These are phyloP conservation scores for Sporodiniella umbellata DNA, from an alignment of 371 early-diverging fungal genomes.

Conservation along the genomic window DNA sequence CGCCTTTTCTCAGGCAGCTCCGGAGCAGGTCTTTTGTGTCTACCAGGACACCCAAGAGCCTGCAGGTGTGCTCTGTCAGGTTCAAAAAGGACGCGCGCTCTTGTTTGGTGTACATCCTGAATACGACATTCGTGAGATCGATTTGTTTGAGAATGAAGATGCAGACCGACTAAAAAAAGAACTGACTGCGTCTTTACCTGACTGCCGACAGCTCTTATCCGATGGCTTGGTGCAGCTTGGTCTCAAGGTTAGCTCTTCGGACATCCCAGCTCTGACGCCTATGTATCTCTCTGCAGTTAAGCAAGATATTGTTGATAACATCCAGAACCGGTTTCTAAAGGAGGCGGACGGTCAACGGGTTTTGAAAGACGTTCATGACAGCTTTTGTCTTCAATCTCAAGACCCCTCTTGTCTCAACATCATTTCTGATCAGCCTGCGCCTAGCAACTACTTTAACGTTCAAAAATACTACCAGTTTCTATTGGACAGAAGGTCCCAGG, in stretches of 20 bases:
- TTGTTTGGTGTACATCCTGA: constrained; percentile 73
- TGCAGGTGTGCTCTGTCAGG: constrained; percentile 51
- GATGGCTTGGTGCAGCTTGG: constrained; percentile 50
- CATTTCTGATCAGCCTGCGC: constrained; percentile 1
- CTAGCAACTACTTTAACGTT: constrained; percentile 16
- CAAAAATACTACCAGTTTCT: constrained; percentile 32
- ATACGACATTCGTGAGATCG: constrained; percentile 51
- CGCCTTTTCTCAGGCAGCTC: constrained; percentile 54
- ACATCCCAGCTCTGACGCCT: constrained; percentile 44
- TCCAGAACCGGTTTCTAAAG: background rate
- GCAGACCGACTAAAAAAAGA: constrained; percentile 30
- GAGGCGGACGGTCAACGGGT: background rate
- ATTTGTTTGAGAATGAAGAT: constrained; percentile 34
- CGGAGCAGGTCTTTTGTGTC: constrained; percentile 53
- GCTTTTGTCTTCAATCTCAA: constrained; percentile 11
- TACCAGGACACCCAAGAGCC: constrained; percentile 41
- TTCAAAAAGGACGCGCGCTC: constrained; percentile 63
- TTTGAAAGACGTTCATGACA: constrained; percentile 11
- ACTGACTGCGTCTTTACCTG: constrained; percentile 36
- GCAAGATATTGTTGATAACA: background rate
- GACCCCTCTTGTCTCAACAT: constrained; percentile 8
- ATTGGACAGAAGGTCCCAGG: constrained; percentile 14
- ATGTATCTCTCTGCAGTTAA: constrained; percentile 39
- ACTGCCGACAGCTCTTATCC: constrained; percentile 48
- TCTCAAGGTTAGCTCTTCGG: constrained; percentile 29